phyloP scores from a whole-genome alignment of 805 yeast genomes.

The Schizosaccharomyces japonicus region DNA sequence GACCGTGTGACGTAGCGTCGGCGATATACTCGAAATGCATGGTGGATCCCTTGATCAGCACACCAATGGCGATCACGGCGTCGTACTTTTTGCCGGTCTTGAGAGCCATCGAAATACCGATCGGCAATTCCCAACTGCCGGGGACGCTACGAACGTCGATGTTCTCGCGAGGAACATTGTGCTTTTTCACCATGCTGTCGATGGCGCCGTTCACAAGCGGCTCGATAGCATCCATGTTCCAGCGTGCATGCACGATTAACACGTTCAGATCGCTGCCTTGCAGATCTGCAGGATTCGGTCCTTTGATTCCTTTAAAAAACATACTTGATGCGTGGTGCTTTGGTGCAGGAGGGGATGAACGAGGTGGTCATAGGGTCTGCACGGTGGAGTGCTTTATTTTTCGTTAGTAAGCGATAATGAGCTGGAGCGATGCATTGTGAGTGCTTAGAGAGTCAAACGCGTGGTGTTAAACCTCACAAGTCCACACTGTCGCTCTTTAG shows the following conservation, averaged over 20 bases:
- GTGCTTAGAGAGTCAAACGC: no score
- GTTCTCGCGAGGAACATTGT: constrained; percentile 56
- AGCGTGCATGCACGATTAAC: constrained; percentile 86
- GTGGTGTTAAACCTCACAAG: no score
- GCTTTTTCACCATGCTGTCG: constrained; percentile 24
- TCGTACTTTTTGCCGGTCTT: constrained; percentile 25
- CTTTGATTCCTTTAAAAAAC: background rate
- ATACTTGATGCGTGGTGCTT: no score
- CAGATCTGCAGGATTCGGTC: background rate
- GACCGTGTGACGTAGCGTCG: constrained; percentile 61
- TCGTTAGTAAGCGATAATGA: no score
- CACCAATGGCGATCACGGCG: constrained; percentile 83
- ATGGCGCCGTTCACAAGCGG: constrained; percentile 62
- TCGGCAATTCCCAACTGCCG: constrained; percentile 81
- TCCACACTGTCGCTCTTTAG: no score
- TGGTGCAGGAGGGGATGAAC: no score
- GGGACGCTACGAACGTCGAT: constrained; percentile 72
- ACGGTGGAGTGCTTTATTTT: no score
- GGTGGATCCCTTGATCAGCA: constrained; percentile 82
- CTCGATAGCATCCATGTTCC: constrained; percentile 62
- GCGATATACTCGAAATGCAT: constrained; percentile 97
- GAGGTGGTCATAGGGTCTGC: no score
- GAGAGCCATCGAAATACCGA: constrained; percentile 5
- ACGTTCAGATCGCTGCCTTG: constrained; percentile 25
- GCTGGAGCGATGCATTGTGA: no score